Percentiles rank a stretch among this genome's conserved stretches.
These are phyloP conservation scores for Leccinellum albellum DNA, from an alignment of 768 basidiomycete genomes.

Conservation along the genomic window DNA sequence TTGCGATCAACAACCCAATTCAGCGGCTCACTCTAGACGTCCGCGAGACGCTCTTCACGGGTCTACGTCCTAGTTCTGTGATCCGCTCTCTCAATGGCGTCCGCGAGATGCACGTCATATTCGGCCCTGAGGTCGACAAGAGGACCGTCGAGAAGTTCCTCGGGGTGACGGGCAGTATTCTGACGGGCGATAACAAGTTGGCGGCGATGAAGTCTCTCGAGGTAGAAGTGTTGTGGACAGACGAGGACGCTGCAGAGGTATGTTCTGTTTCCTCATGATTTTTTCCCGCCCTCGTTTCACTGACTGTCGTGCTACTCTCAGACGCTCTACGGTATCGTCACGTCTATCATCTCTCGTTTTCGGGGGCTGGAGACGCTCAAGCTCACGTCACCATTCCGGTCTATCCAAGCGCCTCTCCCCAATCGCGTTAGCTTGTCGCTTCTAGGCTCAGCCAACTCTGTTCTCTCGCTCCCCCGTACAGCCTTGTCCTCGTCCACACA, in stretches of 20 bases:
- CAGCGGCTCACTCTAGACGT: constrained; percentile 22
- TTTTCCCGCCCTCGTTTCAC: neutral
- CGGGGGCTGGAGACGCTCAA: constrained; percentile 27
- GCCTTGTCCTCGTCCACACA: neutral
- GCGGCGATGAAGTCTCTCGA: constrained; percentile 22
- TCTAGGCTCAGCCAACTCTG: neutral
- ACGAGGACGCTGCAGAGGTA: constrained; percentile 29
- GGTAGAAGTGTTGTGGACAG: constrained; percentile 27
- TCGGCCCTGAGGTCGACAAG: constrained; percentile 31
- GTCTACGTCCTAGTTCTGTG: constrained; percentile 26
- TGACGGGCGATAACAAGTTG: constrained; percentile 11
- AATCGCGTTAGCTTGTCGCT: neutral
- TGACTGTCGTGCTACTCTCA: constrained; percentile 1
- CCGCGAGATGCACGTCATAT: constrained; percentile 27
- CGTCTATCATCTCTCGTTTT: constrained; percentile 32
- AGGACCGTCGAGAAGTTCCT: constrained; percentile 32
- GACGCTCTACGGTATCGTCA: constrained; percentile 29
- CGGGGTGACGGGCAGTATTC: constrained; percentile 20
- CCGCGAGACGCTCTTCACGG: constrained; percentile 27
- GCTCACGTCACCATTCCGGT: constrained; percentile 31
- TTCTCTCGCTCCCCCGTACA: constrained; percentile 7
- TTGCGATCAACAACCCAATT: constrained; percentile 16
- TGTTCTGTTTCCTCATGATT: neutral
- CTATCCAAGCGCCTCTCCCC: constrained; percentile 19
- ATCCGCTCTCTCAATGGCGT: constrained; percentile 28